These are phyloP conservation scores for Blastocystis sp. DNA, from an alignment of 352 stramenopile species.

Conservation along the genomic window DNA sequence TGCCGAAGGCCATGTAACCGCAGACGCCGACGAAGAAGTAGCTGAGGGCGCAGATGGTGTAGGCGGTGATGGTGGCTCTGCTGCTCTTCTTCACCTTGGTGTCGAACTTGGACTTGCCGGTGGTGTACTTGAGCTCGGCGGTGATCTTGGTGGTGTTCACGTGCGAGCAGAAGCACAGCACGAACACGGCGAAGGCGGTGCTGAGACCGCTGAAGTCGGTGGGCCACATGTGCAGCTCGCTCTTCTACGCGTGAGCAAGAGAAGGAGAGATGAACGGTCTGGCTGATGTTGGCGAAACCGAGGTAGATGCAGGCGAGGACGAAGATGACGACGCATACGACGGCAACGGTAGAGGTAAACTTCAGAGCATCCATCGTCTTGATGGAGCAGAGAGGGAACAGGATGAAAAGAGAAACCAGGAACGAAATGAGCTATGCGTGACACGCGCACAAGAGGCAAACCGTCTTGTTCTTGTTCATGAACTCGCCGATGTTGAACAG, in stretches of 20 bases:
- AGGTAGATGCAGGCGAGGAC: constrained; percentile 56
- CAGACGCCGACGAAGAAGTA: constrained; percentile 63
- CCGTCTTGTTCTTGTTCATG: constrained; percentile 5
- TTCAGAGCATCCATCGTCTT: constrained; percentile 64
- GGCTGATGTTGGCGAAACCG: constrained; percentile 2
- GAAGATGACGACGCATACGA: constrained; percentile 52
- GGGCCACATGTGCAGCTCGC: constrained; percentile 48
- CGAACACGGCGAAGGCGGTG: constrained; percentile 56
- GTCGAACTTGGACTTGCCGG: constrained; percentile 49
- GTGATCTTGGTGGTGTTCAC: constrained; percentile 47
- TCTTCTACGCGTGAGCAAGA: background rate
- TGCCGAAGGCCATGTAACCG: constrained; percentile 64
- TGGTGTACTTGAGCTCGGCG: background rate
- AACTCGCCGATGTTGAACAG: constrained; percentile 25
- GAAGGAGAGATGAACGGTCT: background rate
- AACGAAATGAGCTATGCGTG: background rate
- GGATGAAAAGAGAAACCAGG: constrained; percentile 26
- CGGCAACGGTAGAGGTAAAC: constrained; percentile 43
- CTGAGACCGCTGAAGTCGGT: background rate
- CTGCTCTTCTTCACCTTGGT: constrained; percentile 36
- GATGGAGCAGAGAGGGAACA: constrained; percentile 53
- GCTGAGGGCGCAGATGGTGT: constrained; percentile 15
- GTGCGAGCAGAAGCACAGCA: constrained; percentile 62
- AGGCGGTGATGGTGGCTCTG: constrained; percentile 35
- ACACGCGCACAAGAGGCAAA: background rate